phyloP scores from a whole-genome alignment of 805 yeast genomes.

The Suhomyces canberraensis region DNA sequence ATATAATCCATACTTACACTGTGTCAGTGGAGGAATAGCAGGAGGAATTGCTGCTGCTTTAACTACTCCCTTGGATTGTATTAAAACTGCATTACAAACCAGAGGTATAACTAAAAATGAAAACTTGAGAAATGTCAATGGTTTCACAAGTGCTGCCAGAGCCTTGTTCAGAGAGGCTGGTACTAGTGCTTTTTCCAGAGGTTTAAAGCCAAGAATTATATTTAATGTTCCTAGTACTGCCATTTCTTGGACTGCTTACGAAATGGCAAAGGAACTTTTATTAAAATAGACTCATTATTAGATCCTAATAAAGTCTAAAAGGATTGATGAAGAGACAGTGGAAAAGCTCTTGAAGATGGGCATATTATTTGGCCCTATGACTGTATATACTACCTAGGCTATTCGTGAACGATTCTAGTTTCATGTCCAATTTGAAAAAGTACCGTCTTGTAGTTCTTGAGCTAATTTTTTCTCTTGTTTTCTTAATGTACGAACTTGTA shows the following conservation, averaged over 20 bases:
- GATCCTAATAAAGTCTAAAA: too few species aligned
- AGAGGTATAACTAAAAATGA: slow-evolving; percentile 54
- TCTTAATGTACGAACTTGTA: slow-evolving; percentile 1
- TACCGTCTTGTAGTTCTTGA: too few species aligned
- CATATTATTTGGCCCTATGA: too few species aligned
- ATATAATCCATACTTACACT: slow-evolving; percentile 89
- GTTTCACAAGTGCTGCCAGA: slow-evolving; percentile 67
- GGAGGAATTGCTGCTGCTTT: slow-evolving; percentile 95
- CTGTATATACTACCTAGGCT: too few species aligned
- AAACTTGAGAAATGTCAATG: slow-evolving; percentile 52
- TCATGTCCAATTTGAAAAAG: too few species aligned
- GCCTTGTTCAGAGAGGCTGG: slow-evolving; percentile 65
- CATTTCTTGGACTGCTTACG: slow-evolving; percentile 96
- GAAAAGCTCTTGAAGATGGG: too few species aligned
- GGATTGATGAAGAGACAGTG: too few species aligned
- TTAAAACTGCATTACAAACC: slow-evolving; percentile 88
- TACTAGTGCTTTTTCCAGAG: slow-evolving; percentile 68
- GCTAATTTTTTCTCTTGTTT: neutral
- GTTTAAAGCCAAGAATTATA: slow-evolving; percentile 85
- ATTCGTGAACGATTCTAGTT: too few species aligned
- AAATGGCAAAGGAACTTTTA: slow-evolving; percentile 84
- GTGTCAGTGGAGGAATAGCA: slow-evolving; percentile 88
- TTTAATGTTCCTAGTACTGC: slow-evolving; percentile 96
- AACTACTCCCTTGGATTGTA: slow-evolving; percentile 92
- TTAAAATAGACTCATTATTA: slow-evolving; percentile 14